Evolutionary conservation across 345 rosid species (phyloP), one percentile per base, ranked within the genome.

Genomic region (Stellera chamaejasme): DNA sequence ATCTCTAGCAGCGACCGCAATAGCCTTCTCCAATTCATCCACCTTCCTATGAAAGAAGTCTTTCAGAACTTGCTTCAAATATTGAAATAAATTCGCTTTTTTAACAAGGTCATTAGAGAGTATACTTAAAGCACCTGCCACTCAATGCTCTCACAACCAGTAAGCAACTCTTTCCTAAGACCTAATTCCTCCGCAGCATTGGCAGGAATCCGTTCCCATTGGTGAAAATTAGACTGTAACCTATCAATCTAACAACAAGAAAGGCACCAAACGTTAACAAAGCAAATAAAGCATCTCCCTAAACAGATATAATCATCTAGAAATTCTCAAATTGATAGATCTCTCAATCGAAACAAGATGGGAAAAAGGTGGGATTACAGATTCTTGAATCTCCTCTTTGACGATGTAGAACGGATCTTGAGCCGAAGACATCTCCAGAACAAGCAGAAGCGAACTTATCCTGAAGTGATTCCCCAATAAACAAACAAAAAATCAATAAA

Each of bases 371-470:
- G 27, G 52, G 77, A 97, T 77, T 80, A 94, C 99, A 71, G 97
- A 87, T 49, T 83, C 93, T 69, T 94, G 97, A 66, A 87, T 88
- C 81, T 94, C 97, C 80, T 94, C 99, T 75, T 87, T 90, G 59
- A 90, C 99, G 50, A 90, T 90, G 63, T 94, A 85, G 62, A 90
- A 94, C 0, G 99, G 99, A 81, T 94, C 99, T 74, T 90, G 97
- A 12, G 97, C 96, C 5, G 95, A 87, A 68, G 97, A 85, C 99
- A 94, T 94, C 65, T 46, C 23, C 27, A 32, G 23, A 45, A 43
- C 39, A 11, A 10, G 27, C 6, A 3, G 48, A 43, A 55, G 45
- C 6, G 9, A 41, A 64, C 23, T 48, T 14, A 55, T 50, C 67
- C 62, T 56, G 44, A 1, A 19, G 12, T 12, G 11, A 49, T 49